Conservation (phyloP, 31 red algal genomes). For the Bonnemaisonia californica region DNA sequence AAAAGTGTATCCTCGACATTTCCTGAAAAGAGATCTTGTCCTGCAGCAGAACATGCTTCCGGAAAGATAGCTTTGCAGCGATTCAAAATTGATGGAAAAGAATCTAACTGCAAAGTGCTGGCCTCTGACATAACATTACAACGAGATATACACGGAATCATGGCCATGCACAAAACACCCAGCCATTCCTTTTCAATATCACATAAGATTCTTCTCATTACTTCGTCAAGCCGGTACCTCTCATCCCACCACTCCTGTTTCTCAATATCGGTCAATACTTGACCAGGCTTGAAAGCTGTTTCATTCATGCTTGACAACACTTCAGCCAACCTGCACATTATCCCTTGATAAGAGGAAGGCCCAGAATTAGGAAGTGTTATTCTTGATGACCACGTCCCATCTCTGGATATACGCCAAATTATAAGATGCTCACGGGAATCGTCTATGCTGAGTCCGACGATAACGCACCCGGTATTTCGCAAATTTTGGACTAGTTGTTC, state of each 20-base stretch:
- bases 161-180: neutral
- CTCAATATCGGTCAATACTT: constrained; percentile 36
- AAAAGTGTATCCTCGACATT: neutral
- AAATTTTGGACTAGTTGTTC: constrained; percentile 27
- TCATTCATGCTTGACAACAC: constrained; percentile 30
- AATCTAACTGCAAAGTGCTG: neutral
- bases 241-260: constrained; percentile 65
- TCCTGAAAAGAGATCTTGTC: neutral
- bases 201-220: constrained; percentile 25
- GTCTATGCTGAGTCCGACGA: constrained; percentile 42
- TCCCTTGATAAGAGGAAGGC: constrained; percentile 19
- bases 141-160: constrained; percentile 25
- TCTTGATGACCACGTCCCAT: constrained; percentile 16
- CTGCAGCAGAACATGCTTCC: neutral
- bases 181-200: constrained; percentile 68
- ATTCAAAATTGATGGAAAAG: neutral
- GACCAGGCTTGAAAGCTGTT: constrained; percentile 29
- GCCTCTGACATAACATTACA: neutral
- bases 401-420: constrained; percentile 51
- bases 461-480: constrained; percentile 23
- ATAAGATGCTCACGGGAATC: constrained; percentile 9
- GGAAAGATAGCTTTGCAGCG: neutral
- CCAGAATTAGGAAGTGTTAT: constrained; percentile 21
- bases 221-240: constrained; percentile 38
- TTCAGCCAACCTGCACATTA: constrained; percentile 31